Evolutionary conservation across 2,329 filamentous ascomycete genomes (phyloP).

Genomic region (Aspergillus proliferans): DNA sequence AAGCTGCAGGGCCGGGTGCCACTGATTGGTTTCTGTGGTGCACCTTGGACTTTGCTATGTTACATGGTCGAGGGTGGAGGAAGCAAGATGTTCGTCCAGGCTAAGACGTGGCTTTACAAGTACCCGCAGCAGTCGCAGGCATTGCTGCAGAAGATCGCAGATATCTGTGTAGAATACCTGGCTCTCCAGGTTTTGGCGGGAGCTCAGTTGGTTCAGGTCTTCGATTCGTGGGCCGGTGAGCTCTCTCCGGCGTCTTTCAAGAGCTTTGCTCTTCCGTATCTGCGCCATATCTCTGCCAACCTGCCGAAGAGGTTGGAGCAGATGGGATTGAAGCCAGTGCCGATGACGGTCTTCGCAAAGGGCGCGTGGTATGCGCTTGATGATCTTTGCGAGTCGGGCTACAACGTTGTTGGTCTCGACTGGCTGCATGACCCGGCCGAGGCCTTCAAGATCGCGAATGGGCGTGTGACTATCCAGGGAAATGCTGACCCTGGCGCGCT

Average conservation of each 20-base stretch:
- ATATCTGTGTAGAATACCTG: conserved; percentile 90
- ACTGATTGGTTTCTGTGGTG: conserved; percentile 91
- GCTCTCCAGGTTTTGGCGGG: conserved; percentile 88
- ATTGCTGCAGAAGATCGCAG: conserved; percentile 82
- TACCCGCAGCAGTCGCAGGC: conserved; percentile 74
- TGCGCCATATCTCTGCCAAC: conserved; percentile 74
- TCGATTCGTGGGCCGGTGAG: conserved; percentile 97
- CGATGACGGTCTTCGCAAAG: conserved; percentile 98
- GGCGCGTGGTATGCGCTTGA: conserved; percentile 94
- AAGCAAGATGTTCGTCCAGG: conserved; percentile 87
- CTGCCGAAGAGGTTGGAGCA: conserved; percentile 69
- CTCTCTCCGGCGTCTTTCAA: conserved; percentile 78
- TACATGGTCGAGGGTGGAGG: conserved; percentile 99
- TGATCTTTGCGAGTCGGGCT: conserved; percentile 77
- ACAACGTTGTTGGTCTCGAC: conserved; percentile 89
- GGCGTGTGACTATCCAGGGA: conserved; percentile 79
- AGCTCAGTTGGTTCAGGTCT: conserved; percentile 92
- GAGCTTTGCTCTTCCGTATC: conserved; percentile 77
- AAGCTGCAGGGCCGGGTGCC: conserved; percentile 86
- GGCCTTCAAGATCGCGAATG: conserved; percentile 70
- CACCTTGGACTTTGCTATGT: conserved; percentile 93
- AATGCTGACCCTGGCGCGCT: conserved; percentile 93
- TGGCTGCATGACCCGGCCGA: conserved; percentile 88
- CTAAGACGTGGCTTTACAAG: conserved; percentile 94
- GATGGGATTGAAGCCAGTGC: conserved; percentile 70